phyloP scores from a whole-genome alignment of 768 basidiomycete species.

The Boletus subcaerulescens region DNA sequence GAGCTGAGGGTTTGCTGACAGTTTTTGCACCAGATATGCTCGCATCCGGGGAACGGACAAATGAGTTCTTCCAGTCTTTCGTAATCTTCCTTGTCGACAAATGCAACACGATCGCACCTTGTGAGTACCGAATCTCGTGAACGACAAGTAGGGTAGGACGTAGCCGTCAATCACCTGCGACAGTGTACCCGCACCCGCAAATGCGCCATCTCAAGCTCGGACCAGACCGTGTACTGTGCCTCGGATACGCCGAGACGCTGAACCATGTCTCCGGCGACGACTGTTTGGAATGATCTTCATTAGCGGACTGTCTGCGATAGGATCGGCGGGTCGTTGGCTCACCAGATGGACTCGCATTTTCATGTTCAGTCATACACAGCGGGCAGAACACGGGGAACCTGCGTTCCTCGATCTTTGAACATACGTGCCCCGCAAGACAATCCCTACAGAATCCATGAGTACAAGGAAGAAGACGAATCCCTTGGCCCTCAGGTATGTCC shows the following conservation, averaged over 20 bases:
- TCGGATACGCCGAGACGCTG: slow-evolving; percentile 42
- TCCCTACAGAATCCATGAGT: slow-evolving; percentile 51
- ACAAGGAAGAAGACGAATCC: slow-evolving; percentile 43
- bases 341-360: slow-evolving; percentile 32
- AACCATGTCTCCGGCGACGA: slow-evolving; percentile 35
- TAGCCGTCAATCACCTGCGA: slow-evolving; percentile 37
- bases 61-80: slow-evolving; percentile 37
- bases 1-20: slow-evolving; percentile 42
- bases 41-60: slow-evolving; percentile 51
- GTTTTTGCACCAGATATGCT: slow-evolving; percentile 57
- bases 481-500: slow-evolving; percentile 34
- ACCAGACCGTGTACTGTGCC: slow-evolving; percentile 38
- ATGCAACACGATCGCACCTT: slow-evolving; percentile 50
- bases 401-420: slow-evolving; percentile 46
- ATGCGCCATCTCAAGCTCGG: slow-evolving; percentile 44
- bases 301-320: neutral
- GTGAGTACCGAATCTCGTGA: neutral
- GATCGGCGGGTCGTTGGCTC: slow-evolving; percentile 6
- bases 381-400: slow-evolving; percentile 62
- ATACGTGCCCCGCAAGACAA: slow-evolving; percentile 46
- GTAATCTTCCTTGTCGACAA: slow-evolving; percentile 50
- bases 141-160: neutral
- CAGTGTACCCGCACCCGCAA: slow-evolving; percentile 46
- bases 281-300: slow-evolving; percentile 28
- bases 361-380: slow-evolving; percentile 41